phyloP scores from a whole-genome alignment of 768 basidiomycete species.

The Fistulinella prunicolor region DNA sequence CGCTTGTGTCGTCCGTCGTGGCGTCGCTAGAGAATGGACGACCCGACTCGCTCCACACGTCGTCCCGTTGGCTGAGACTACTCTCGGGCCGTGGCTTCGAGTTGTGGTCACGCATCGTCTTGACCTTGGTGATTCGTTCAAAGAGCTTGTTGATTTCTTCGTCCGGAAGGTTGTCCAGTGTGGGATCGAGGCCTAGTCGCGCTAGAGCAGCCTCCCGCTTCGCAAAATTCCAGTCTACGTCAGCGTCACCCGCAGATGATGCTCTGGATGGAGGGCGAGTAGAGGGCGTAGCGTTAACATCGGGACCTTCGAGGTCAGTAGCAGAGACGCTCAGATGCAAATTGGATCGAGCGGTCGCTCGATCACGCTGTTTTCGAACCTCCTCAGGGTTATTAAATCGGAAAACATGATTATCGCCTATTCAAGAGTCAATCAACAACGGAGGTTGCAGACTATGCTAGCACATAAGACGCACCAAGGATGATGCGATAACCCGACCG shows the following conservation, averaged over 20 bases:
- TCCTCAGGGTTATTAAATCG: slow-evolving; percentile 96
- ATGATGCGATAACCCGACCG: slow-evolving; percentile 96
- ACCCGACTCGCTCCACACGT: slow-evolving; percentile 88
- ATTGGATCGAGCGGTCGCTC: slow-evolving; percentile 69
- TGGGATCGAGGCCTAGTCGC: slow-evolving; percentile 80
- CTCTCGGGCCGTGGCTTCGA: slow-evolving; percentile 85
- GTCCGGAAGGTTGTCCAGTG: slow-evolving; percentile 89
- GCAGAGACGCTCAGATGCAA: slow-evolving; percentile 64
- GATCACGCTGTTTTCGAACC: slow-evolving; percentile 87
- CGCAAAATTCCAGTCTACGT: slow-evolving; percentile 97
- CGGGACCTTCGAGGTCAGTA: slow-evolving; percentile 57
- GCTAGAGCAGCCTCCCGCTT: slow-evolving; percentile 91
- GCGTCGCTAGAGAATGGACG: slow-evolving; percentile 74
- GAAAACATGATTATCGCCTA: slow-evolving; percentile 96
- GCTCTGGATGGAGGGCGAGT: slow-evolving; percentile 77
- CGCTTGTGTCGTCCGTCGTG: slow-evolving; percentile 83
- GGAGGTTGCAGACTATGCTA: neutral
- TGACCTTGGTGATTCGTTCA: slow-evolving; percentile 91
- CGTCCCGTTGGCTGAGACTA: slow-evolving; percentile 81
- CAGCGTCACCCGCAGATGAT: slow-evolving; percentile 60
- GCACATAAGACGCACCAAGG: slow-evolving; percentile 54
- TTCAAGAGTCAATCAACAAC: slow-evolving; percentile 7
- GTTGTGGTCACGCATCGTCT: slow-evolving; percentile 80
- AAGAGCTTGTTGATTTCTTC: slow-evolving; percentile 92
- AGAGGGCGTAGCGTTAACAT: slow-evolving; percentile 40